A percentile compares a stretch with the other conserved stretches of the same genome.
phyloP scores from a whole-genome alignment of 75 land plant species.

The Pinus taeda region DNA sequence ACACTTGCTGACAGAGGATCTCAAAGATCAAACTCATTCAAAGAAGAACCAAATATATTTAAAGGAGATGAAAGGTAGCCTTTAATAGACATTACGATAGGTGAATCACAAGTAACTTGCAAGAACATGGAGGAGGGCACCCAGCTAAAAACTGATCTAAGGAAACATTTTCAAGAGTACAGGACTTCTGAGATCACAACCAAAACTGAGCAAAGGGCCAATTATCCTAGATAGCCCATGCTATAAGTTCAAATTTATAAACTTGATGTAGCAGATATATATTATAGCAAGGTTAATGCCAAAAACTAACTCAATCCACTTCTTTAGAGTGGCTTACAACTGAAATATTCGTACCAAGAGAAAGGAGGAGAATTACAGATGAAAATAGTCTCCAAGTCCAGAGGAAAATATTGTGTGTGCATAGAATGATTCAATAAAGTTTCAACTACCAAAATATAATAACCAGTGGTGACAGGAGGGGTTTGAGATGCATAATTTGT shows the following conservation, averaged over 20 bases:
- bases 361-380: no score
- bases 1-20: background rate
- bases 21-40: slow-evolving; percentile 5
- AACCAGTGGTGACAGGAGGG: background rate
- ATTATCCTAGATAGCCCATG: no score
- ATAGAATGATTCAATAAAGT: background rate
- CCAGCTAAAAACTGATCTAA: background rate
- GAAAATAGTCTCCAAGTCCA: background rate
- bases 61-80: background rate
- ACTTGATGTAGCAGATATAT: no score
- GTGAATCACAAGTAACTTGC: slow-evolving; percentile 1
- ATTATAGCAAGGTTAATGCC: no score
- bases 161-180: slow-evolving; percentile 5
- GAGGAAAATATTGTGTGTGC: background rate
- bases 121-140: background rate
- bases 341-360: no score
- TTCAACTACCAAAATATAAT: background rate
- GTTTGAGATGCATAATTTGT: background rate
- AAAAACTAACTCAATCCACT: no score
- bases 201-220: no score
- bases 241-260: no score
- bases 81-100: background rate
- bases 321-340: no score
- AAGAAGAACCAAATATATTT: background rate
- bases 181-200: no score